Conservation (phyloP, 805 yeast species). For the Saccharomycopsis capsularis region DNA sequence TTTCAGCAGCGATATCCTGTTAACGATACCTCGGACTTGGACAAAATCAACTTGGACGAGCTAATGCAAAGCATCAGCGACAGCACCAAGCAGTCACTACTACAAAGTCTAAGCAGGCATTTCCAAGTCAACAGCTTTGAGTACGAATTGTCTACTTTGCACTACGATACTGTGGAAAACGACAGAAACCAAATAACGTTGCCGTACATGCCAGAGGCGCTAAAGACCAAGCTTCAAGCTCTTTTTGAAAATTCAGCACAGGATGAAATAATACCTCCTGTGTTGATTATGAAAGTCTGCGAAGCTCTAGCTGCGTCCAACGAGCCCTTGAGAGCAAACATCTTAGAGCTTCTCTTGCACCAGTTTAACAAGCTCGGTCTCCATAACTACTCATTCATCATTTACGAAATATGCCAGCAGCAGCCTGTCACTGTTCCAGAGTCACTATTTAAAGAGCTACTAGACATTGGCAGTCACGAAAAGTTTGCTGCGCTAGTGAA, state of each 20-base stretch:
- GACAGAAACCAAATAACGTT: not conserved
- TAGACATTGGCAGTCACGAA: not conserved
- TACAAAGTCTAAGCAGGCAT: not conserved
- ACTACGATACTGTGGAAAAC: not conserved
- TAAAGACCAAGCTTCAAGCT: not conserved
- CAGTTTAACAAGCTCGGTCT: constrained; percentile 1
- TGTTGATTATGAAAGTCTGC: not conserved
- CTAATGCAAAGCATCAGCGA: not conserved
- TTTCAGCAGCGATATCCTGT: not conserved
- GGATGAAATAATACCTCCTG: not conserved
- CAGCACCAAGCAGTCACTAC: not conserved
- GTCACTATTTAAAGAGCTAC: constrained; percentile 1
- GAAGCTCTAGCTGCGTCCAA: not conserved
- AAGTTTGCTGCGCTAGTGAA: not conserved
- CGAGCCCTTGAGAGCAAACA: constrained; percentile 5
- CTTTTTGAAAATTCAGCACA: not conserved
- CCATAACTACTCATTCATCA: not conserved
- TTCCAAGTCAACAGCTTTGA: not conserved
- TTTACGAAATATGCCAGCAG: constrained; percentile 2
- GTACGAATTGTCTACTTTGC: not conserved
- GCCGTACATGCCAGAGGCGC: not conserved
- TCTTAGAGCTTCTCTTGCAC: not conserved
- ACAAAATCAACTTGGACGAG: not conserved
- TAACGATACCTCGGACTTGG: not conserved
- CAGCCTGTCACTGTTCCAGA: constrained; percentile 1